Evolutionary conservation across 129 eudicot species (phyloP), one percentile per base, ranked within the genome.

Genomic region (Solidago caesia): DNA sequence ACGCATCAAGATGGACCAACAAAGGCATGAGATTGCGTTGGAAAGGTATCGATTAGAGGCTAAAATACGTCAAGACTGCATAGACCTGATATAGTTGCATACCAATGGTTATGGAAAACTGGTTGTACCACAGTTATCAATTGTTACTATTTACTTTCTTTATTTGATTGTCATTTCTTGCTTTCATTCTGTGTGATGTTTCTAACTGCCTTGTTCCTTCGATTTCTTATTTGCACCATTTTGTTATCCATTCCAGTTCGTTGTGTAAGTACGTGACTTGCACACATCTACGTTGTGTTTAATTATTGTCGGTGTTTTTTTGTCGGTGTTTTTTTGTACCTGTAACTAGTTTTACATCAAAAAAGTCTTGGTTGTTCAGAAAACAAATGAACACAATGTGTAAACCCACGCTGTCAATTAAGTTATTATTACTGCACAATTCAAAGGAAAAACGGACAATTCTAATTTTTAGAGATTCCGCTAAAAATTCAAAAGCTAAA

Each of bases 31-130:
- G 77, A 52, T 79, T 44, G 68, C 74, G 9, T 7, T 13, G 59
- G 64, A 72, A 68, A 46, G 66, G 63, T 48, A 25, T 66, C 65
- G 63, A 33, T 6, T 79, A 46, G 83, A 72, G 46, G 78, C 78
- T 13, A n/a, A 41, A 2, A 10, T 6, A 10, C 49, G 63, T 72
- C 45, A 72, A 72, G 4, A 27, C 25, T 3, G 6, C 16, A 64
- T 72, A 72, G 74, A 66, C 44, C 9, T 3, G 16, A 77, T 41
- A 29, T 78, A 53, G 72, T 58, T 68, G 75, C 48, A 56, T 8
- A 41, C 65, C 44, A 59, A 43, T 26, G 49, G 49, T 68, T 64
- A 51, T 7, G 9, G 66, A 66, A 74, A 4, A 57, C 13, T 41
- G 21, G n/a, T 41, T 44, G 59, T 60, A 73, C 45, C 29, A 45